Evolutionary conservation across 192 early-diverging fungal species (phyloP), one percentile per base, ranked within the genome.

Genomic region (Diversispora epigaea): DNA sequence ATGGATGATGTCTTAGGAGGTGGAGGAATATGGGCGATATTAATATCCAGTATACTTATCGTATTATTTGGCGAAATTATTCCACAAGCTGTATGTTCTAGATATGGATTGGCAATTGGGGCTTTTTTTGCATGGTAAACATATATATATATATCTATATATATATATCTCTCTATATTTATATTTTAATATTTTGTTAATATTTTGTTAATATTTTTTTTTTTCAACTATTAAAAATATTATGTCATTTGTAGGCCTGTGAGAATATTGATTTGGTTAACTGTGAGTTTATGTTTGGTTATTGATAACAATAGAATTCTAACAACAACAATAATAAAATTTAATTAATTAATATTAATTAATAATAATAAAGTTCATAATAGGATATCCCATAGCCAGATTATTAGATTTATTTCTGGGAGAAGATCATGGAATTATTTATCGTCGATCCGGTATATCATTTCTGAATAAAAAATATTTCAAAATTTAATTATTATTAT

Each of bases 11-110:
- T 92, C 0, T 83, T 91, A 40, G 86, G 89, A 21, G 87, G 87
- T 66, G 90, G 89, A 58, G 94, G 93, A 0, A 76, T 91, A 64
- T 89, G 88, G 46, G 95, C 95, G 1, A 86, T 98, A 58, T 72
- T 98, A 12, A 85, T 88, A 4, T 96, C 95, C 4, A 96, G 92
- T 6, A 87, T 84, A 0, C 75, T 95, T 17, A 89, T 98, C 61
- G 92, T 98, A 12, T 79, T 98, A 41, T 98, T 96, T 83, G 94
- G 94, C 57, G 96, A 41, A 73, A 94, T 98, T 64, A 92, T 98
- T 68, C 95, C 96, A 21, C 95, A 97, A 75, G 91, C 95, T 11
- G 83, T 96, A 10, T 97, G 95, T 73, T 89, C 94, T 7, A 86
- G 92, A 9, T 89, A 96, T 79, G 95, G 96, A 0, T 85, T 98